Conservation (phyloP, 164 flowering plant genomes). For the Macadamia integrifolia region DNA sequence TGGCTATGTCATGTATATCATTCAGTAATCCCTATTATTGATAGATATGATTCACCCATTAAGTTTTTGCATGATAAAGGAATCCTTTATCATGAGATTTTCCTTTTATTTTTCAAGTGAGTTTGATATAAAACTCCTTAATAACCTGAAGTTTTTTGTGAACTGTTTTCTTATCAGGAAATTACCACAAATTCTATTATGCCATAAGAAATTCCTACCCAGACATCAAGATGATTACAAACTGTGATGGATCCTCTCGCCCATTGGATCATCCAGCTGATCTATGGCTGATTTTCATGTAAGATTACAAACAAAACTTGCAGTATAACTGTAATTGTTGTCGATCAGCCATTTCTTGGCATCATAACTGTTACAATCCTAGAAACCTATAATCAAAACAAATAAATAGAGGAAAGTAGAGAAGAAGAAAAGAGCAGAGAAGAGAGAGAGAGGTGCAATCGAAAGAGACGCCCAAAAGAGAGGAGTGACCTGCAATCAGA, state of each 20-base stretch:
- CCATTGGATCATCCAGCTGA: slow-evolving; percentile 89
- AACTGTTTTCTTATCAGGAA: slow-evolving; percentile 45
- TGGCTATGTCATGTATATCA: too few species aligned
- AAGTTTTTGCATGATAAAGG: not conserved
- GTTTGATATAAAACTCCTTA: not conserved
- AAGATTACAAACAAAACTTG: slow-evolving; percentile 13
- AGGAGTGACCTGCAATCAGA: too few species aligned
- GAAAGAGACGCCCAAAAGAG: too few species aligned
- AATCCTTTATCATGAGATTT: not conserved
- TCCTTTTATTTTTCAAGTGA: too few species aligned
- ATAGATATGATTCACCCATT: not conserved
- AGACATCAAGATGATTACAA: slow-evolving; percentile 75
- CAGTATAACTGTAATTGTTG: not conserved
- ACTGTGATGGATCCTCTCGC: slow-evolving; percentile 75
- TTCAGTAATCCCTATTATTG: too few species aligned
- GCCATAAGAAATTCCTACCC: slow-evolving; percentile 72
- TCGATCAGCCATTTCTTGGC: not conserved
- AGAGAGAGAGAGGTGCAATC: too few species aligned
- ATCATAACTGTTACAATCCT: not conserved
- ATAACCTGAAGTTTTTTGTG: slow-evolving; percentile 5
- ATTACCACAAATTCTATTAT: slow-evolving; percentile 69
- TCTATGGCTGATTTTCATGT: slow-evolving; percentile 83
- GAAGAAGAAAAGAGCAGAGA: too few species aligned
- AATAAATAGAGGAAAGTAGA: too few species aligned
- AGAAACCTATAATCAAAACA: too few species aligned